Evolutionary conservation across 1,284 basidiomycete genomes (phyloP).

Genomic region (Boletus coffeatus): DNA sequence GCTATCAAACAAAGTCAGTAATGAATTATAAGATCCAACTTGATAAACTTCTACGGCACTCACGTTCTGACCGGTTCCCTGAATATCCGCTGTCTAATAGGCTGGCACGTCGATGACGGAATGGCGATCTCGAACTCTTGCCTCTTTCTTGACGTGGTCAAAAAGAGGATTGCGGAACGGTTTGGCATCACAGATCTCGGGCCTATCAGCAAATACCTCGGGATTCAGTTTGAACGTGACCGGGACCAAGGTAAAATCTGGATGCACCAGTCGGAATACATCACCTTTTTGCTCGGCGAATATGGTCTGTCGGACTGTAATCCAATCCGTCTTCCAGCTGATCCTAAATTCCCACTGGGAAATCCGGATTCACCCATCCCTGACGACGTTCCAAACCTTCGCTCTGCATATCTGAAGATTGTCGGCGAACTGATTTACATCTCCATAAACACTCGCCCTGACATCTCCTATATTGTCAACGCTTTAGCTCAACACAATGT

Average conservation of each 20-base stretch:
- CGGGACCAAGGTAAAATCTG: not conserved
- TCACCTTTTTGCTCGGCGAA: not conserved
- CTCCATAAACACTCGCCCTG: not conserved
- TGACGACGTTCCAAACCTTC: not conserved
- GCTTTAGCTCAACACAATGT: not conserved
- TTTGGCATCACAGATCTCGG: not conserved
- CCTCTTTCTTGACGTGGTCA: not conserved
- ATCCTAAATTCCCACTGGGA: not conserved
- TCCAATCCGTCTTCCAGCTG: not conserved
- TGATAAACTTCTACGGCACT: not conserved
- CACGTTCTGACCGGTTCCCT: not conserved
- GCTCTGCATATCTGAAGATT: not conserved
- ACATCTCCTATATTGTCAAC: conserved; percentile 1
- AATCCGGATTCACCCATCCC: not conserved
- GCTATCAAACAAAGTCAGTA: no score
- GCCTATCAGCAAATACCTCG: not conserved
- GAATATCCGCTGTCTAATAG: not conserved
- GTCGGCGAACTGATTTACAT: not conserved
- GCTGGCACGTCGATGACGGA: conserved; percentile 1
- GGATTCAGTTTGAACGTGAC: not conserved
- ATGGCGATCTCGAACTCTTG: not conserved
- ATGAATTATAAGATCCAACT: no score
- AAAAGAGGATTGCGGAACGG: not conserved
- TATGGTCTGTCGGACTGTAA: not conserved
- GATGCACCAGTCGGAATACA: conserved; percentile 1